Evolutionary conservation across 805 yeast species (phyloP).

Genomic region (Nakazawaea anatomiae): DNA sequence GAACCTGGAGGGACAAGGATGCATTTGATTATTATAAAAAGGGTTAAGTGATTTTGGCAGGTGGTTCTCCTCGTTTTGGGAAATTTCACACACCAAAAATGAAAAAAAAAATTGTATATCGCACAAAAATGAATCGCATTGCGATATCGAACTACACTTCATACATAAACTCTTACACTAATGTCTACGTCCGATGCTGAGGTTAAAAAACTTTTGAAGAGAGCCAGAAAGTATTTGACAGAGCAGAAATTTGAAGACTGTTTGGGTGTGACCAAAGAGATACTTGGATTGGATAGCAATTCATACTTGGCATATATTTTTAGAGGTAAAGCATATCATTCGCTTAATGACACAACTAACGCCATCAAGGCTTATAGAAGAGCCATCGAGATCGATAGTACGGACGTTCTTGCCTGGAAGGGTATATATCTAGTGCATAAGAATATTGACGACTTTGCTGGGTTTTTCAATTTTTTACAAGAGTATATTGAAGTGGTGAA

Average conservation of each 20-base stretch:
- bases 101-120: no score
- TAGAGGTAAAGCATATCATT: slow-evolving; percentile 62
- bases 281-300: slow-evolving; percentile 46
- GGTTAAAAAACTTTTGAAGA: slow-evolving; percentile 30
- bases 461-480: slow-evolving; percentile 43
- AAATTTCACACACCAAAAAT: no score
- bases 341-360: slow-evolving; percentile 28
- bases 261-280: slow-evolving; percentile 47
- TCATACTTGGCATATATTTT: slow-evolving; percentile 66
- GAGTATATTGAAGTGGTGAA: slow-evolving; percentile 29
- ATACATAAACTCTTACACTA: no score
- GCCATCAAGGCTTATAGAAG: slow-evolving; percentile 39
- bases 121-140: no score
- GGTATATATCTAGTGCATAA: slow-evolving; percentile 55
- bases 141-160: no score
- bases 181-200: neutral
- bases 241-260: slow-evolving; percentile 59
- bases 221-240: slow-evolving; percentile 46
- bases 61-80: no score
- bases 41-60: no score
- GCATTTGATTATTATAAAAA: no score
- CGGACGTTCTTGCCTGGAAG: slow-evolving; percentile 69
- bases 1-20: no score
- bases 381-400: slow-evolving; percentile 46
- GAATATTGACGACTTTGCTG: slow-evolving; percentile 28